phyloP scores from a whole-genome alignment of 306 rosid genomes.

The Casuarina glauca region DNA sequence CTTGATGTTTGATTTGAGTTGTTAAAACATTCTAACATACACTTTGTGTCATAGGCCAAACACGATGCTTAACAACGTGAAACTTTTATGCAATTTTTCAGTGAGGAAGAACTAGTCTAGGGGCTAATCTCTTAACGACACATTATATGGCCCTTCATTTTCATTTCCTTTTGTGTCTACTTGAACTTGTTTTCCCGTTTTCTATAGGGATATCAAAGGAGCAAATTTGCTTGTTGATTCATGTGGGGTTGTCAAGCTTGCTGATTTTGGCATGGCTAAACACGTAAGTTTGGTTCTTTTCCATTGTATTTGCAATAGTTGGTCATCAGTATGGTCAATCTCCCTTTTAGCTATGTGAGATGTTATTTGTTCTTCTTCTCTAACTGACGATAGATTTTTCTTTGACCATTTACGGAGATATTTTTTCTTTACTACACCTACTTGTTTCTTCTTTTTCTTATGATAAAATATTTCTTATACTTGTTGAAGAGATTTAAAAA shows the following conservation, averaged over 20 bases:
- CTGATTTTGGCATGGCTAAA: slow-evolving; percentile 99
- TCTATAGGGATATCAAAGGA: slow-evolving; percentile 87
- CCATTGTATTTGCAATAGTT: neutral
- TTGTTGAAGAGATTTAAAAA: neutral
- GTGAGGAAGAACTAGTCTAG: neutral
- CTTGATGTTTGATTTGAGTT: slow-evolving; percentile 10
- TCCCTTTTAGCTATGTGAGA: neutral
- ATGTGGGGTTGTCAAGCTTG: slow-evolving; percentile 88
- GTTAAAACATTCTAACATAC: slow-evolving; percentile 2
- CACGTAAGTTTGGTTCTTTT: slow-evolving; percentile 59
- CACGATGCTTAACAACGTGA: neutral
- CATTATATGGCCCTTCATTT: neutral
- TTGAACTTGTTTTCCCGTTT: neutral
- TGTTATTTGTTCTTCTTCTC: neutral
- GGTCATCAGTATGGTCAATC: neutral
- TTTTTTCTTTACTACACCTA: neutral
- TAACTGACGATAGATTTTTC: slow-evolving; percentile 3
- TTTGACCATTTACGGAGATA: slow-evolving; percentile 1
- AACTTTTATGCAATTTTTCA: slow-evolving; percentile 13
- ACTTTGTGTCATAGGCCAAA: neutral
- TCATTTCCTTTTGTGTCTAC: neutral
- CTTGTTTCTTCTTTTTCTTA: neutral
- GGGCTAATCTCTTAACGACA: neutral
- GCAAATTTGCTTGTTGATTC: slow-evolving; percentile 98
- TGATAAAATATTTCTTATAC: neutral